Base-by-base conservation (phyloP, 352 stramenopile genomes). In the Peronospora tabacina region DNA sequence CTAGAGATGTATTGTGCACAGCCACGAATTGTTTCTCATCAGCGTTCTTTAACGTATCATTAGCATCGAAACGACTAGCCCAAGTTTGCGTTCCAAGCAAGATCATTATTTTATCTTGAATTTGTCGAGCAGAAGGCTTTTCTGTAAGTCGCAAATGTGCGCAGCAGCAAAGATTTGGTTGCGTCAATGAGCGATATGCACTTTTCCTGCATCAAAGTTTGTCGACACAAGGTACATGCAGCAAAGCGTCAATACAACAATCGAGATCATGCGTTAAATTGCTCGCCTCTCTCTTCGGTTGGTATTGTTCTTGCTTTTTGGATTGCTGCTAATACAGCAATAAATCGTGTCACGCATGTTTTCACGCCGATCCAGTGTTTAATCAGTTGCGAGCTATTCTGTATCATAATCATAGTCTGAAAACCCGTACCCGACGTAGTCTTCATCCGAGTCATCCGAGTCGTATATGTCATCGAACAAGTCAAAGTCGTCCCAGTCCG, bases 401-500 rank as follows among this genome's bases (percentile, higher is more conserved):
- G 50, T 57, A 37, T 71, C 54, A 30, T 68, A 63, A 10, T 63
- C 61, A 16, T 68, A 39, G 26, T 66, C 49, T 28, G 43, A 60
- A 54, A 60, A 51, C 19, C 49, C 49, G 33, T 53, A 41, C 44
- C 55, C 56, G 36, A 60, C 53, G 20, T 61, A 57, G 40, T 67
- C 62, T 20, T 65, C 49, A 44, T 67, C 56, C 30, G 44, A 61
- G 16, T 66, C 50, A 13, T 65, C 58, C 30, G 47, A 65, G 34
- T 68, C 40, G 39, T 63, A 49, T 35, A 58, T 51, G 2, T 20
- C 44, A 51, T 44, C 60, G 12, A 55, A 57, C 10, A 65, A 39
- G 24, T 63, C 64, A 43, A 70, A 65, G 8, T 82, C 63, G 28
- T 79, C 70, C 70, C 66, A 79, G 42, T 80, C 74, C 16, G 70